Evolutionary conservation across 768 basidiomycete genomes (phyloP).

Genomic region (Podaxis sp.): DNA sequence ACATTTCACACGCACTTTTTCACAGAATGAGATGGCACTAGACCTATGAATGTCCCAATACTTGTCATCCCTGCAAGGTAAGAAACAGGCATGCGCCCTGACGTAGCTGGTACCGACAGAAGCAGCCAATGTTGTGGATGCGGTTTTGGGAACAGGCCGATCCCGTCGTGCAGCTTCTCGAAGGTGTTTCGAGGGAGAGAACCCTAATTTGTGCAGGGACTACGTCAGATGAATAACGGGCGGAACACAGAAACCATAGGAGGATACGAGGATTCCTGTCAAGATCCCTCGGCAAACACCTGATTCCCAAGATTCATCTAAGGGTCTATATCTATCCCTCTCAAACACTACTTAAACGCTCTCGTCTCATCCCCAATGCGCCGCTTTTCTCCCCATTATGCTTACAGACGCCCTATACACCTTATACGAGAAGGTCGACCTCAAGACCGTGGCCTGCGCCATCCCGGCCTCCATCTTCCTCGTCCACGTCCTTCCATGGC

Average conservation of each 20-base stretch:
- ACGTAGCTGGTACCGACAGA: background rate
- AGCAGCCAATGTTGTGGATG: background rate
- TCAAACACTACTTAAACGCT: constrained; percentile 4
- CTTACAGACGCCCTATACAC: constrained; percentile 18
- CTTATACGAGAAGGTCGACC: constrained; percentile 18
- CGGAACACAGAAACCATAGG: background rate
- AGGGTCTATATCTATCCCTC: constrained; percentile 8
- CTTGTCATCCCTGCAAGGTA: background rate
- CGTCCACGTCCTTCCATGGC: constrained; percentile 42
- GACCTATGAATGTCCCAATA: background rate
- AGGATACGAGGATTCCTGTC: background rate
- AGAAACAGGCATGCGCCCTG: background rate
- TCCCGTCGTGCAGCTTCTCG: constrained; percentile 2
- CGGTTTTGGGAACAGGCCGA: background rate
- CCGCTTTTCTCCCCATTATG: constrained; percentile 19
- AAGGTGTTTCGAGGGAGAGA: background rate
- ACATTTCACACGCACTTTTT: background rate
- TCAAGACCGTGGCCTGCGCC: constrained; percentile 20
- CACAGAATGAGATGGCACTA: background rate
- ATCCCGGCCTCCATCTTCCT: constrained; percentile 27
- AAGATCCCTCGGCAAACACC: constrained; percentile 20
- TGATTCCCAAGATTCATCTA: constrained; percentile 3
- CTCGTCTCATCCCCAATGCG: constrained; percentile 6
- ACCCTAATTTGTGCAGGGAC: background rate
- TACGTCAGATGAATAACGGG: background rate